A percentile compares a stretch with the other conserved stretches of the same genome.
Conservation (phyloP, 2,329 filamentous ascomycete genomes). For the Emergomyces orientalis region DNA sequence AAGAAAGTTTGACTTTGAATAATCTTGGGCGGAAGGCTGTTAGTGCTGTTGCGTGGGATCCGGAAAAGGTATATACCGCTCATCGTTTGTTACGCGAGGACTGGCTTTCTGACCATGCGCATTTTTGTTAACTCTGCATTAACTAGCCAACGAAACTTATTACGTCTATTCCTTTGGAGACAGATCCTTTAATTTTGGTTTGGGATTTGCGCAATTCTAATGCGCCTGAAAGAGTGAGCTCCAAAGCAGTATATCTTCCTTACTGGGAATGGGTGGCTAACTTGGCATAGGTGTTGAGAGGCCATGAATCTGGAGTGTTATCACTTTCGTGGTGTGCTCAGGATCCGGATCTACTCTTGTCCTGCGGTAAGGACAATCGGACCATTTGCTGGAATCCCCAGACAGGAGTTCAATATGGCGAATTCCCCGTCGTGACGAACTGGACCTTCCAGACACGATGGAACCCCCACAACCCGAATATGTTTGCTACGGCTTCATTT, state of each 20-base stretch:
- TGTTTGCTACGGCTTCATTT: constrained; percentile 92
- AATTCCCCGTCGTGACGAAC: constrained; percentile 96
- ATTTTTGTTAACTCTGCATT: neutral
- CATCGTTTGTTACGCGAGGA: neutral
- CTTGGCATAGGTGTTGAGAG: constrained; percentile 57
- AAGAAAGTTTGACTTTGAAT: constrained; percentile 91
- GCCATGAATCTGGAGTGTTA: constrained; percentile 88
- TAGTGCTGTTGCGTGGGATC: constrained; percentile 95
- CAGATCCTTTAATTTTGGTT: constrained; percentile 74
- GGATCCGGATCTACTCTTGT: constrained; percentile 79
- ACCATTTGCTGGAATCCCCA: constrained; percentile 95
- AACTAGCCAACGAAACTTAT: constrained; percentile 71
- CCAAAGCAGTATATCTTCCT: neutral
- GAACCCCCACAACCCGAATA: constrained; percentile 83
- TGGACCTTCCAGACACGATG: constrained; percentile 96
- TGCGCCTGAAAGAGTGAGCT: constrained; percentile 60
- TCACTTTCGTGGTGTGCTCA: constrained; percentile 93
- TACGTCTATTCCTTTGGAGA: constrained; percentile 84
- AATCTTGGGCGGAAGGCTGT: constrained; percentile 81
- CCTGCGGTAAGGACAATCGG: constrained; percentile 91
- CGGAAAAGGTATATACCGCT: constrained; percentile 55
- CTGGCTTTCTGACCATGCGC: neutral
- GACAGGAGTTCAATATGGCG: constrained; percentile 75
- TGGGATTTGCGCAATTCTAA: constrained; percentile 97
- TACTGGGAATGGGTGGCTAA: constrained; percentile 13